Evolutionary conservation across 2,329 filamentous ascomycete species (phyloP).

Genomic region (Ophiostoma pallidulum): DNA sequence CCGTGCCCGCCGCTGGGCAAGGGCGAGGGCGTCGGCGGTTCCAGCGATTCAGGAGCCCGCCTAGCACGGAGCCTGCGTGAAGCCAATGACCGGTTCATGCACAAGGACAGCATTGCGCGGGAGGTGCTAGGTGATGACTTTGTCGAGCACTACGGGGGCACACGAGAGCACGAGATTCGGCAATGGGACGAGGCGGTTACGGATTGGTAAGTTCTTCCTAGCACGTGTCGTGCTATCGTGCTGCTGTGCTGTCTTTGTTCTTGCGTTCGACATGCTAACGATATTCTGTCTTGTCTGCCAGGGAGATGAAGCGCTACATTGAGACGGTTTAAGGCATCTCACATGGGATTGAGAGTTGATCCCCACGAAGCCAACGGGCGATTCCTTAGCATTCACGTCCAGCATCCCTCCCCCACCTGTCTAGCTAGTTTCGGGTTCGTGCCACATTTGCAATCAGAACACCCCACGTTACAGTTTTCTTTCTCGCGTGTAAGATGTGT

Average conservation of each 20-base stretch:
- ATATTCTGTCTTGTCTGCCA: slow-evolving; percentile 27
- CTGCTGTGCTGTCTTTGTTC: not conserved
- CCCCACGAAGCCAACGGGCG: not conserved
- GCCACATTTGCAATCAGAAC: no score
- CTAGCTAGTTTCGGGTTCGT: no score
- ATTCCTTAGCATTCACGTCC: no score
- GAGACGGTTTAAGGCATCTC: slow-evolving; percentile 47
- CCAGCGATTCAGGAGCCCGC: slow-evolving; percentile 60
- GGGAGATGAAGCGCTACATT: slow-evolving; percentile 70
- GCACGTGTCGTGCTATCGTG: not conserved
- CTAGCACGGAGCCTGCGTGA: slow-evolving; percentile 80
- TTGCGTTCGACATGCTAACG: not conserved
- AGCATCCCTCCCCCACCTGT: no score
- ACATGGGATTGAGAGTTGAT: no score
- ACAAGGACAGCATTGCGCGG: slow-evolving; percentile 73
- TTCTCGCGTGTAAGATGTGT: no score
- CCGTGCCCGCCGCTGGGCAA: slow-evolving; percentile 73
- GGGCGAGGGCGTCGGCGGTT: slow-evolving; percentile 70
- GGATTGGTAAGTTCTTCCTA: slow-evolving; percentile 67
- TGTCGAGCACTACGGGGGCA: slow-evolving; percentile 90
- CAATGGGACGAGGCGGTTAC: slow-evolving; percentile 95
- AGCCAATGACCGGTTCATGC: slow-evolving; percentile 69
- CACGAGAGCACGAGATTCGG: slow-evolving; percentile 80
- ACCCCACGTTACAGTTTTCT: no score
- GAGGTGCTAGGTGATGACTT: slow-evolving; percentile 92